A percentile compares a stretch with the other conserved stretches of the same genome.
Conservation (phyloP, 768 basidiomycete species). For the Tubosaeta sp. region DNA sequence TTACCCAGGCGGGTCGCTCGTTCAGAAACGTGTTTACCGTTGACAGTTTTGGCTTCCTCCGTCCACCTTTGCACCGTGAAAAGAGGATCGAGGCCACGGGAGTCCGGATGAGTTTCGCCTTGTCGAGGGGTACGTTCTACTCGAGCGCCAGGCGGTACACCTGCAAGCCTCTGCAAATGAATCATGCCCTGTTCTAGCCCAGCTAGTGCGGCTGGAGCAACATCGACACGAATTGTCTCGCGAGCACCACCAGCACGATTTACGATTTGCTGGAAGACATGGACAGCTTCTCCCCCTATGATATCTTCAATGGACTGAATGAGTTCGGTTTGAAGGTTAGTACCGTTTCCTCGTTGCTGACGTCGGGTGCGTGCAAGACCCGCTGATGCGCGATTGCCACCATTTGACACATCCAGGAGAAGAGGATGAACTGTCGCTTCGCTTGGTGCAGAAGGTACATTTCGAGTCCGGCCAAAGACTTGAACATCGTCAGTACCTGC, state of each 20-base stretch:
- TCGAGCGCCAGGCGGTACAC: slow-evolving; percentile 50
- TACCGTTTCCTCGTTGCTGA: slow-evolving; percentile 49
- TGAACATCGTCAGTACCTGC: slow-evolving; percentile 52
- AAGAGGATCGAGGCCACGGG: slow-evolving; percentile 64
- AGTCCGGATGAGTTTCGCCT: slow-evolving; percentile 41
- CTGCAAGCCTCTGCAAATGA: slow-evolving; percentile 43
- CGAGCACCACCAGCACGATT: slow-evolving; percentile 51
- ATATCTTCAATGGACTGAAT: slow-evolving; percentile 77
- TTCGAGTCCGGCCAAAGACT: slow-evolving; percentile 61
- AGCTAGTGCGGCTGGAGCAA: slow-evolving; percentile 60
- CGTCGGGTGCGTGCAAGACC: slow-evolving; percentile 52
- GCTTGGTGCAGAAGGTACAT: slow-evolving; percentile 45
- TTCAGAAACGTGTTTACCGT: slow-evolving; percentile 68
- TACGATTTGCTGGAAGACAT: slow-evolving; percentile 81
- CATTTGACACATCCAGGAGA: slow-evolving; percentile 57
- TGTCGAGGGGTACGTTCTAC: slow-evolving; percentile 52
- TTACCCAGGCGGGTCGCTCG: slow-evolving; percentile 63
- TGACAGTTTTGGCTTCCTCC: slow-evolving; percentile 80
- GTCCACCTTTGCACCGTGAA: slow-evolving; percentile 84
- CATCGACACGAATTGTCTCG: slow-evolving; percentile 75
- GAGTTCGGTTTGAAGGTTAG: slow-evolving; percentile 50
- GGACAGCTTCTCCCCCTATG: slow-evolving; percentile 75
- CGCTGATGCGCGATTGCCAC: slow-evolving; percentile 40
- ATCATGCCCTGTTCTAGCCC: slow-evolving; percentile 56
- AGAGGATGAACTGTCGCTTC: slow-evolving; percentile 81